These are phyloP conservation scores for Tolypocladium tundrense DNA, from an alignment of 2,329 filamentous ascomycete genomes.

Conservation along the genomic window DNA sequence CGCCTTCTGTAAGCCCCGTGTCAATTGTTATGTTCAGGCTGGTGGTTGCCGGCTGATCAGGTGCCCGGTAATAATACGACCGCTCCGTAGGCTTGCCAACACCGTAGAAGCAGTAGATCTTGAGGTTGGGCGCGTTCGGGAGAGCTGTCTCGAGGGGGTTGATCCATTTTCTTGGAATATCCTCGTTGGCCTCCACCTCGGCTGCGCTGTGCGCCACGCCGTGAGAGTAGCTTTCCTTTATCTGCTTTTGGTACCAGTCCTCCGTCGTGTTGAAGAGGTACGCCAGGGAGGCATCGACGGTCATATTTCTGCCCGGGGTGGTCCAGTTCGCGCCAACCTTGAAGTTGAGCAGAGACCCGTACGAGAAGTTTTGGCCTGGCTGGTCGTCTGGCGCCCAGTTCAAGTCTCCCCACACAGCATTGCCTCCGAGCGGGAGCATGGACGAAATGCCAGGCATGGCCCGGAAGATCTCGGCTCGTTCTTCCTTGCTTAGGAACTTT, in stretches of 20 bases:
- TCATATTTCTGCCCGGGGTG: slow-evolving; percentile 63
- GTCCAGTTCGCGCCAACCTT: slow-evolving; percentile 54
- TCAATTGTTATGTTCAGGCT: slow-evolving; percentile 68
- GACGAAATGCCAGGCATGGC: slow-evolving; percentile 95
- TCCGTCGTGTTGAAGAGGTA: slow-evolving; percentile 74
- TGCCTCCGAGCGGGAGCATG: slow-evolving; percentile 91
- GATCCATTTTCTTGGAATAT: slow-evolving; percentile 76
- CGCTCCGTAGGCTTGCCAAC: slow-evolving; percentile 90
- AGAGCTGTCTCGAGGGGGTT: slow-evolving; percentile 87
- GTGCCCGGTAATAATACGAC: slow-evolving; percentile 75
- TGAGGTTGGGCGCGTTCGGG: slow-evolving; percentile 77
- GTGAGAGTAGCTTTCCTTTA: slow-evolving; percentile 71
- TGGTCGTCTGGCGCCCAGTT: slow-evolving; percentile 82
- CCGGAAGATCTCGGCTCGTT: slow-evolving; percentile 87
- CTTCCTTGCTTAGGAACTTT: slow-evolving; percentile 84
- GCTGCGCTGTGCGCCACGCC: slow-evolving; percentile 71
- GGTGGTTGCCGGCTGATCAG: slow-evolving; percentile 54
- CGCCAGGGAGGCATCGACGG: slow-evolving; percentile 62
- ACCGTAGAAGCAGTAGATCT: slow-evolving; percentile 96
- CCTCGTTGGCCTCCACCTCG: slow-evolving; percentile 74
- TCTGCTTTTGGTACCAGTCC: slow-evolving; percentile 70
- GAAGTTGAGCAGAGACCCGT: slow-evolving; percentile 80
- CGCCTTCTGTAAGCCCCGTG: slow-evolving; percentile 47
- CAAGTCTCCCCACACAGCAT: slow-evolving; percentile 87
- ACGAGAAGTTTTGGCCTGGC: slow-evolving; percentile 62